Evolutionary conservation across 371 early-diverging fungal genomes (phyloP).

Genomic region (Syncephalastrum racemosum): DNA sequence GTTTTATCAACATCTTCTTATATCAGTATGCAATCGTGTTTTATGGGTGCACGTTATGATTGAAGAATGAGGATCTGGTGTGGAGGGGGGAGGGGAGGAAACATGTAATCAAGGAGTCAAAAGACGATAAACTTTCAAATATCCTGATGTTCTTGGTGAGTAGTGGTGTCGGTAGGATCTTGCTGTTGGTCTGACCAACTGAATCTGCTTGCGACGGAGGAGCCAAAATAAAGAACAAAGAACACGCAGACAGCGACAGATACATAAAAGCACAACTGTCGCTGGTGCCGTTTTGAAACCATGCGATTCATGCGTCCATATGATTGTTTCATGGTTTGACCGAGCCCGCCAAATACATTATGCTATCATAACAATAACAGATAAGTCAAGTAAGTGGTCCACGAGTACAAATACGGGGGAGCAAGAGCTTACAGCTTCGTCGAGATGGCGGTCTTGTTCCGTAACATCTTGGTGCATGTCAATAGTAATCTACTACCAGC

Average conservation of each 20-base stretch:
- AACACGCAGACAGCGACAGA: conserved; percentile 26
- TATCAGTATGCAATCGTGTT: too few relatives aligned
- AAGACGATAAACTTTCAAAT: too few relatives aligned
- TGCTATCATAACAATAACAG: conserved; percentile 18
- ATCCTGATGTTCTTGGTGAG: too few relatives aligned
- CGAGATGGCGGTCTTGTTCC: conserved; percentile 39
- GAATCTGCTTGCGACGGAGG: conserved; percentile 1
- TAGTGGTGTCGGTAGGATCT: too few relatives aligned
- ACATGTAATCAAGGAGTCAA: too few relatives aligned
- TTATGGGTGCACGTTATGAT: too few relatives aligned
- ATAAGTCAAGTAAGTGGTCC: background rate
- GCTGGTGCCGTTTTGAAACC: conserved; percentile 46
- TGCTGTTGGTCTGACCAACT: too few relatives aligned
- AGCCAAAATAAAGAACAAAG: conserved; percentile 36
- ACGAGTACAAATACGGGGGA: background rate
- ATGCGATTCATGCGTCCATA: conserved; percentile 43
- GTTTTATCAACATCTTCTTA: too few relatives aligned
- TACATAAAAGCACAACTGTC: conserved; percentile 43
- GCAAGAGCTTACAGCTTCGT: conserved; percentile 34
- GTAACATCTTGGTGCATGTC: conserved; percentile 48
- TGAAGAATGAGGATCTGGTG: too few relatives aligned
- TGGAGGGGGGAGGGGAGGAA: too few relatives aligned
- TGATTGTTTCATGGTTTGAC: conserved; percentile 28
- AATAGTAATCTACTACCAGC: conserved; percentile 35
- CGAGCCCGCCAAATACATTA: conserved; percentile 35